These are phyloP conservation scores for Ilyonectria mors-panacis DNA, from an alignment of 2,329 filamentous ascomycete genomes.

Conservation along the genomic window DNA sequence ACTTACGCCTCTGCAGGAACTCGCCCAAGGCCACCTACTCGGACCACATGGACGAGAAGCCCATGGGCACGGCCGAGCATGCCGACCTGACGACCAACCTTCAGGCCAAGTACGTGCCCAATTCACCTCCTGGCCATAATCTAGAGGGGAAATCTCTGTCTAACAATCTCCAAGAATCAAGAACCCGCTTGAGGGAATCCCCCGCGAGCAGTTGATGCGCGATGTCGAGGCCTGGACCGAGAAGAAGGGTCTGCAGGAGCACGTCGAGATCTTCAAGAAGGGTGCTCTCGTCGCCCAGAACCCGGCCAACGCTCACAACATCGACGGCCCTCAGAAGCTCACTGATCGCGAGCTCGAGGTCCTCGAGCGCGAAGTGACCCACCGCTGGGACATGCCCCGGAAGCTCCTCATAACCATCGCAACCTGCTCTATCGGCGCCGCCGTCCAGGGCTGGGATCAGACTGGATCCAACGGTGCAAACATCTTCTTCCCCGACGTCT, in stretches of 20 bases:
- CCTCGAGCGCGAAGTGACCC: constrained; percentile 72
- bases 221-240: constrained; percentile 74
- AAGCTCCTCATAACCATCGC: constrained; percentile 77
- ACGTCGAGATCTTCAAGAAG: constrained; percentile 71
- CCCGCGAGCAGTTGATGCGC: constrained; percentile 66
- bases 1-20: constrained; percentile 22
- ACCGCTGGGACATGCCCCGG: constrained; percentile 76
- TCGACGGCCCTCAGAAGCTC: constrained; percentile 70
- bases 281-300: constrained; percentile 70
- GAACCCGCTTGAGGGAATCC: constrained; percentile 65
- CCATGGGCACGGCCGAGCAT: constrained; percentile 47
- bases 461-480: constrained; percentile 75
- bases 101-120: constrained; percentile 58
- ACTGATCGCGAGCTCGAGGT: constrained; percentile 51
- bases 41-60: constrained; percentile 49
- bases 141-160: not conserved
- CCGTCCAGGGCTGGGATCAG: constrained; percentile 77
- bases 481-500: constrained; percentile 68
- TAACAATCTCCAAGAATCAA: constrained; percentile 54
- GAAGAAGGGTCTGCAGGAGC: constrained; percentile 71
- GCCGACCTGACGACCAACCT: constrained; percentile 57
- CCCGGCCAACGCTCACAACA: constrained; percentile 68
- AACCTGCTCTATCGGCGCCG: constrained; percentile 77
- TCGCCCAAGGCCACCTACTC: constrained; percentile 31
- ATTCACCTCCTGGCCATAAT: not conserved